Evolutionary conservation across 164 flowering plant genomes (phyloP), one percentile per base, ranked within the genome.

Genomic region (Vitis cinerea): DNA sequence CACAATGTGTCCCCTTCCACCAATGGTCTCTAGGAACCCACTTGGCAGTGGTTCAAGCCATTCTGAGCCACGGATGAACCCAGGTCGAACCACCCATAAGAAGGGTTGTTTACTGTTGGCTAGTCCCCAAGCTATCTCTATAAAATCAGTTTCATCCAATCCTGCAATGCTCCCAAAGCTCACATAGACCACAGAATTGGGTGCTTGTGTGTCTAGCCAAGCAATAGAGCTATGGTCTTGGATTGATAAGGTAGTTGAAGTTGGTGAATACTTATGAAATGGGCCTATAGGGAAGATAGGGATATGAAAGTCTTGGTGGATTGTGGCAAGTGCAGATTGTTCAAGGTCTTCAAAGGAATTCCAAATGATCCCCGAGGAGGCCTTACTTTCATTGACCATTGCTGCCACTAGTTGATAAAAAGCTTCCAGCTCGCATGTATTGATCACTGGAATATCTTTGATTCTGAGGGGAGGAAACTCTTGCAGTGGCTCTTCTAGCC

Each of bases 311-410:
- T 72, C 67, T 13, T 74, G 63, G 15, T 47, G 44, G 6, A 75
- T 1, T 16, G 4, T 62, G 3, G 50, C 60, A 5, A 83, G 50
- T 14, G 74, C 53, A 10, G 74, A n/a, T 16, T 72, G 63, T 61
- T 84, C 87, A 31, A 86, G 86, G 16, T 71, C 79, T 64, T 84
- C 72, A 56, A 79, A 77, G 2, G 89, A 53, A 75, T 82, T 86
- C 64, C 70, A 82, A 12, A 82, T 79, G 58, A 37, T 37, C 7
- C 56, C 72, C 10, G 0, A 12, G 1, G 66, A 72, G 44, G 64
- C 48, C 69, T 65, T 78, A 2, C 62, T 58, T 71, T 10, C 16
- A 16, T 31, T 63, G 2, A 66, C 51, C 59, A 59, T 63, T 27
- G 37, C 50, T 10, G 0, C 27, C 27, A 74, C 27, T 1, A 74